Percentiles rank a stretch among this genome's conserved stretches.
Evolutionary conservation across 1,284 basidiomycete species (phyloP).

Genomic region (Stygiomarasmius scandens): DNA sequence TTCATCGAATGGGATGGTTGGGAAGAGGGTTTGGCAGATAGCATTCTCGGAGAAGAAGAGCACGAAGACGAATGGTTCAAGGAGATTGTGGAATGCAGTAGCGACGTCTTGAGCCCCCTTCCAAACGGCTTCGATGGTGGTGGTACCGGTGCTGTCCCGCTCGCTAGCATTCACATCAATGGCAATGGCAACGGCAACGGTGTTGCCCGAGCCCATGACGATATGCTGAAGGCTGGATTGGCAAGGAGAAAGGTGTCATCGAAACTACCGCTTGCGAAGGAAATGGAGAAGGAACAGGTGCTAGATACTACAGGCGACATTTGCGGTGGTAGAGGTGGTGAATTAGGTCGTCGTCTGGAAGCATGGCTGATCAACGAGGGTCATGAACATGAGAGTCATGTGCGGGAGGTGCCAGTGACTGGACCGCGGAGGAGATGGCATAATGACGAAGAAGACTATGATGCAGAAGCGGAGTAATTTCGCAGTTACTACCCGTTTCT

Average conservation of each 20-base stretch:
- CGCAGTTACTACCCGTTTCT: neutral
- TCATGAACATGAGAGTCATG: constrained; percentile 17
- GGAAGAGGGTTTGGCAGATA: constrained; percentile 78
- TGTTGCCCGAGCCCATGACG: constrained; percentile 17
- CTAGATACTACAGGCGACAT: constrained; percentile 70
- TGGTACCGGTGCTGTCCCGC: neutral
- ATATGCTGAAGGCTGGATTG: neutral
- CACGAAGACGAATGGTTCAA: constrained; percentile 70
- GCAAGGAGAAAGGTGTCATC: constrained; percentile 30
- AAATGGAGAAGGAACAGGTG: constrained; percentile 62
- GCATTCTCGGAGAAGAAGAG: constrained; percentile 71
- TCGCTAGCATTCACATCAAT: neutral
- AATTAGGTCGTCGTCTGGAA: constrained; percentile 71
- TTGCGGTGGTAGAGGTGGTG: constrained; percentile 75
- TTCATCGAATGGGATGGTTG: constrained; percentile 85
- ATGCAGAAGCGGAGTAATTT: neutral
- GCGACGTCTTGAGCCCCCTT: constrained; percentile 6
- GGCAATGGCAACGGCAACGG: neutral
- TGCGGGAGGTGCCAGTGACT: constrained; percentile 3
- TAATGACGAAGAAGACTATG: constrained; percentile 8
- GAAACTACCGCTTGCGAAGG: constrained; percentile 49
- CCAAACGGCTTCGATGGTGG: neutral
- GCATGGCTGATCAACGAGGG: constrained; percentile 61
- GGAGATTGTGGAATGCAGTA: constrained; percentile 34
- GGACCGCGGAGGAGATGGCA: constrained; percentile 16